A percentile compares a stretch with the other conserved stretches of the same genome.
Evolutionary conservation across 2,329 filamentous ascomycete genomes (phyloP).

Genomic region (Cephalotrichum gorgonifer): DNA sequence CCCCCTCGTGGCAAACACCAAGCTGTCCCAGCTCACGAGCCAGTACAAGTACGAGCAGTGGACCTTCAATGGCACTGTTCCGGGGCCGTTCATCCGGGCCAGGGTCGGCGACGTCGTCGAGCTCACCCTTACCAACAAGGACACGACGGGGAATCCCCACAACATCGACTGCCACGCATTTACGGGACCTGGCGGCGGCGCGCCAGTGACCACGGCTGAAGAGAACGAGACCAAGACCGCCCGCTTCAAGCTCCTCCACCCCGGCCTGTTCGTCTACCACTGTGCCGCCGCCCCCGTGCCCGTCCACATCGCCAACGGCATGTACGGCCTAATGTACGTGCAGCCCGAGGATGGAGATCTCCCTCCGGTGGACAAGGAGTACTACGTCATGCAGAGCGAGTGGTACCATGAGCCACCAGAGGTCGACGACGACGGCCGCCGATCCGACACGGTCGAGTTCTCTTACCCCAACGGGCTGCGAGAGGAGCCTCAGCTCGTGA

Average conservation of each 20-base stretch:
- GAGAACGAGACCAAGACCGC: slow-evolving; percentile 20
- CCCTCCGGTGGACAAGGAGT: slow-evolving; percentile 19
- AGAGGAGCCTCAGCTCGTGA: slow-evolving; percentile 19
- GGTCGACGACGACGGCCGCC: slow-evolving; percentile 17
- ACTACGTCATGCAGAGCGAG: slow-evolving; percentile 25
- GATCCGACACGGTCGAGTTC: slow-evolving; percentile 18
- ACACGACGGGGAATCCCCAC: slow-evolving; percentile 21
- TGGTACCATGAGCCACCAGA: slow-evolving; percentile 25
- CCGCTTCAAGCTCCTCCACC: slow-evolving; percentile 17
- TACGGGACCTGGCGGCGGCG: slow-evolving; percentile 20
- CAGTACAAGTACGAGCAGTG: slow-evolving; percentile 23
- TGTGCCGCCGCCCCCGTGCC: slow-evolving; percentile 23
- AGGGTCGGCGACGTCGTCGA: slow-evolving; percentile 21
- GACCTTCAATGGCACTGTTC: slow-evolving; percentile 22
- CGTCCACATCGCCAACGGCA: slow-evolving; percentile 24
- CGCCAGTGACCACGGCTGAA: slow-evolving; percentile 19
- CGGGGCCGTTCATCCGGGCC: slow-evolving; percentile 23
- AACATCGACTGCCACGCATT: slow-evolving; percentile 24
- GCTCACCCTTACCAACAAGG: slow-evolving; percentile 19
- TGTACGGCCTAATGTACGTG: slow-evolving; percentile 25
- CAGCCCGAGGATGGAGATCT: slow-evolving; percentile 19
- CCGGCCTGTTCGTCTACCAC: slow-evolving; percentile 22
- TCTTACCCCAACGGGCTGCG: slow-evolving; percentile 21
- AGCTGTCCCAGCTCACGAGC: slow-evolving; percentile 18
- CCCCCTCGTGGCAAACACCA: slow-evolving; percentile 15